A percentile compares a stretch with the other conserved stretches of the same genome.
Conservation (phyloP, 2,329 filamentous ascomycete species). For the Penicillium palitans region DNA sequence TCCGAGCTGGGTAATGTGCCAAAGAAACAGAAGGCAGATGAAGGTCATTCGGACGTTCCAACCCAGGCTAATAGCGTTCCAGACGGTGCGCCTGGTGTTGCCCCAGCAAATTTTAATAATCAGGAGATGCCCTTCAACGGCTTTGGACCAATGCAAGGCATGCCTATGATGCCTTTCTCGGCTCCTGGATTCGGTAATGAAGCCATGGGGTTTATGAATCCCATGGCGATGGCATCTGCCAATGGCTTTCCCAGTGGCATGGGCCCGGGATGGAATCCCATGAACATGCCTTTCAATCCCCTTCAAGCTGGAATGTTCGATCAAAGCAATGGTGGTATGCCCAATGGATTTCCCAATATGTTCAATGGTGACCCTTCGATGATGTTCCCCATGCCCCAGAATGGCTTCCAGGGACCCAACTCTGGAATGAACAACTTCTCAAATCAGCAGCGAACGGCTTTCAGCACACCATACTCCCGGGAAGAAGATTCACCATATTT, state of each 20-base stretch:
- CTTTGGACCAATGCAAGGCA: conserved; percentile 35
- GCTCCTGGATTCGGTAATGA: conserved; percentile 36
- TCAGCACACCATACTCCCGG: conserved; percentile 56
- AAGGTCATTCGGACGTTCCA: conserved; percentile 24
- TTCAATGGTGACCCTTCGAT: conserved; percentile 37
- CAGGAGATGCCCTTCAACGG: conserved; percentile 40
- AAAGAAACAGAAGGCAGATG: conserved; percentile 49
- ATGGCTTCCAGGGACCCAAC: conserved; percentile 30
- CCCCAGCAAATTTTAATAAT: conserved; percentile 32
- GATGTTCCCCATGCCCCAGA: conserved; percentile 41
- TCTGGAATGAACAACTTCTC: conserved; percentile 49
- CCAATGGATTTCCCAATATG: conserved; percentile 40
- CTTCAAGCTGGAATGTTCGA: conserved; percentile 40
- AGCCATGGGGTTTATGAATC: conserved; percentile 40
- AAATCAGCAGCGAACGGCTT: conserved; percentile 59
- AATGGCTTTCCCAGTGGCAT: conserved; percentile 36
- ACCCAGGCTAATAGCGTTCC: conserved; percentile 15
- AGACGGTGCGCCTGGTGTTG: conserved; percentile 19
- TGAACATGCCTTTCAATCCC: conserved; percentile 47
- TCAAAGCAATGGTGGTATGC: conserved; percentile 32
- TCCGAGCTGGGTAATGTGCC: conserved; percentile 30
- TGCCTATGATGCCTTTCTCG: conserved; percentile 37
- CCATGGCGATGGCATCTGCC: conserved; percentile 39
- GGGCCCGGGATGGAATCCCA: conserved; percentile 44
- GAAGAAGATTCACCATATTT: conserved; percentile 91